Conservation (phyloP, 2,329 filamentous ascomycete species). For the Purpureocillium lavendulum region DNA sequence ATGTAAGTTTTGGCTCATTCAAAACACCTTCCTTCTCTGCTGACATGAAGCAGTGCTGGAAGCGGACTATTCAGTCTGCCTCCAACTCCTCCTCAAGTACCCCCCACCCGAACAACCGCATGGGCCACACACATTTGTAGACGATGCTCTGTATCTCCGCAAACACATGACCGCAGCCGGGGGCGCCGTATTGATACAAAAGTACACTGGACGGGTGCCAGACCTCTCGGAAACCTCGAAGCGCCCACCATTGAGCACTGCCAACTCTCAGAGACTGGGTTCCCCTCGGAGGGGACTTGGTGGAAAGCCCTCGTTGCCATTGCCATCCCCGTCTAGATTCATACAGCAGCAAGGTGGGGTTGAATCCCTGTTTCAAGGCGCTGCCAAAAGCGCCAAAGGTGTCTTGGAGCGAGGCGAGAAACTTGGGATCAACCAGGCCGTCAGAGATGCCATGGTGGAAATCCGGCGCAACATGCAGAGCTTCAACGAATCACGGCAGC, state of each 20-base stretch:
- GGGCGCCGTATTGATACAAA: slow-evolving; percentile 57
- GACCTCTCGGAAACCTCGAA: not conserved
- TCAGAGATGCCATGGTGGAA: slow-evolving; percentile 74
- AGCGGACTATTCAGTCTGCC: slow-evolving; percentile 77
- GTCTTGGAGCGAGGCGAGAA: slow-evolving; percentile 67
- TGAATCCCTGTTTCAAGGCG: slow-evolving; percentile 66
- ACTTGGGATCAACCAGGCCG: slow-evolving; percentile 70
- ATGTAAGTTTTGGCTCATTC: slow-evolving; percentile 41
- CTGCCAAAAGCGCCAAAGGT: slow-evolving; percentile 67
- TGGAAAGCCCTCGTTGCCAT: slow-evolving; percentile 35
- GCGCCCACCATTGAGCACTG: slow-evolving; percentile 18
- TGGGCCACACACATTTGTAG: slow-evolving; percentile 70
- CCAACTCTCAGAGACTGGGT: slow-evolving; percentile 23
- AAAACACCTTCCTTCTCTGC: slow-evolving; percentile 1
- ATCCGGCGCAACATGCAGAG: slow-evolving; percentile 67
- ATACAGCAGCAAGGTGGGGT: slow-evolving; percentile 52
- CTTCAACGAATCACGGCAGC: slow-evolving; percentile 47
- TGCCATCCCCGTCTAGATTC: slow-evolving; percentile 38
- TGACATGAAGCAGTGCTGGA: slow-evolving; percentile 55
- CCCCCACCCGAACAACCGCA: slow-evolving; percentile 55
- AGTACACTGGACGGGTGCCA: slow-evolving; percentile 57
- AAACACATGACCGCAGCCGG: slow-evolving; percentile 55
- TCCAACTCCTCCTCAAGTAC: slow-evolving; percentile 79
- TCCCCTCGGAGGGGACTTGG: slow-evolving; percentile 31
- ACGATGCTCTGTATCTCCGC: slow-evolving; percentile 71